A percentile compares a stretch with the other conserved stretches of the same genome.
Evolutionary conservation across 2,329 filamentous ascomycete species (phyloP).

Genomic region (Sarocladiaceae sp.): DNA sequence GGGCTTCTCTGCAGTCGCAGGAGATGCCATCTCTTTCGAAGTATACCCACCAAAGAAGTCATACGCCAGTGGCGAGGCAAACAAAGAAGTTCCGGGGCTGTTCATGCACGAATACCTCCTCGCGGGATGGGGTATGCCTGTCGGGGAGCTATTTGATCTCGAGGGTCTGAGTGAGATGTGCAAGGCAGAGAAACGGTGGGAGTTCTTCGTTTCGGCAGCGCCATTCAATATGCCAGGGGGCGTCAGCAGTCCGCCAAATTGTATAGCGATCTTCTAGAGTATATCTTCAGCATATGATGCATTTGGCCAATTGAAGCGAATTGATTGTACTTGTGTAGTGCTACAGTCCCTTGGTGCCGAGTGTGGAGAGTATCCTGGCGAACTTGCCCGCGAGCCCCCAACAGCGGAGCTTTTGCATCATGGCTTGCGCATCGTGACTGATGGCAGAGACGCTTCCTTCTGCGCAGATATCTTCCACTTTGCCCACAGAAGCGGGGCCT

Average conservation of each 20-base stretch:
- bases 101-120: conserved; percentile 41
- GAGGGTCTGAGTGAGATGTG: conserved; percentile 37
- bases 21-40: conserved; percentile 39
- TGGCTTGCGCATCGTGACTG: conserved; percentile 1
- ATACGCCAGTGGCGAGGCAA: conserved; percentile 18
- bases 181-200: conserved; percentile 45
- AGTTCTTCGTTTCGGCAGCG: conserved; percentile 44
- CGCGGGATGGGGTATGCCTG: conserved; percentile 43
- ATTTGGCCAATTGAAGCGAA: neutral
- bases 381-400: conserved; percentile 7
- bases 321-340: neutral
- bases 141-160: conserved; percentile 20
- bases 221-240: conserved; percentile 44
- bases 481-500: neutral
- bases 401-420: conserved; percentile 5
- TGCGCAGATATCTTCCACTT: conserved; percentile 1
- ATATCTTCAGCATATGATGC: no score
- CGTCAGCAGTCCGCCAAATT: conserved; percentile 40
- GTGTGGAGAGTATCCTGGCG: neutral
- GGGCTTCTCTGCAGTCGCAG: conserved; percentile 42
- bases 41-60: conserved; percentile 23
- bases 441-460: neutral
- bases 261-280: conserved; percentile 35
- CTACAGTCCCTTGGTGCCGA: conserved; percentile 1
- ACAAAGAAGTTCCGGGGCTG: conserved; percentile 1